Evolutionary conservation across 1,284 basidiomycete genomes (phyloP).

Genomic region (Ustilago curta): DNA sequence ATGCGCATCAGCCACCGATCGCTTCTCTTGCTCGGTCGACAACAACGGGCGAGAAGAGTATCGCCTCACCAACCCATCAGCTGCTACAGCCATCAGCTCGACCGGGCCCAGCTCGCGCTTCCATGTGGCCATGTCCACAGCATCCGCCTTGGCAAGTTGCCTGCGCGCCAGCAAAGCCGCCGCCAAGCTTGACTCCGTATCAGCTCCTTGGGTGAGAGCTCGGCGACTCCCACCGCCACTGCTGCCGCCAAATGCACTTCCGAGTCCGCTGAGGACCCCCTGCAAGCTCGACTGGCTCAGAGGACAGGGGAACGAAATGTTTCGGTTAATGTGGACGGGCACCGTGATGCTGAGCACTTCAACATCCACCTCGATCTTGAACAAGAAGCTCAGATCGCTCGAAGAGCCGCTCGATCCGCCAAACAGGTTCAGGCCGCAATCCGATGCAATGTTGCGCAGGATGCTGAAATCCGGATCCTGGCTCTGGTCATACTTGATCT

Average conservation of each 20-base stretch:
- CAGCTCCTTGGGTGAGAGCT: slow-evolving; percentile 4
- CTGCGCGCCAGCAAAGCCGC: slow-evolving; percentile 16
- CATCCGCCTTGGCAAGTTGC: slow-evolving; percentile 22
- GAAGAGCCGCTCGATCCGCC: slow-evolving; percentile 61
- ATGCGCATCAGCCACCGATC: slow-evolving; percentile 20
- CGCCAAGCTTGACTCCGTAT: slow-evolving; percentile 2
- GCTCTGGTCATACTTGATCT: slow-evolving; percentile 77
- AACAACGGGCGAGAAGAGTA: slow-evolving; percentile 14
- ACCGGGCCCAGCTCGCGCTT: slow-evolving; percentile 25
- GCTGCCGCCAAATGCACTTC: slow-evolving; percentile 10
- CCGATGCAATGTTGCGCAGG: slow-evolving; percentile 76
- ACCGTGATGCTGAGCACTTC: slow-evolving; percentile 53
- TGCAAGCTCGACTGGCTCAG: slow-evolving; percentile 28
- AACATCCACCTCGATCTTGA: slow-evolving; percentile 53
- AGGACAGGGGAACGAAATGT: slow-evolving; percentile 54
- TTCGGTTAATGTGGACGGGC: slow-evolving; percentile 44
- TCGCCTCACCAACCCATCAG: slow-evolving; percentile 27
- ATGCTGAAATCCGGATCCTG: slow-evolving; percentile 76
- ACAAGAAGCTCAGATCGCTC: slow-evolving; percentile 44
- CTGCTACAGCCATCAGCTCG: slow-evolving; percentile 32
- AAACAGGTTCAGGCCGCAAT: slow-evolving; percentile 74
- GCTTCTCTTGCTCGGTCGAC: background rate
- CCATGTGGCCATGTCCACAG: slow-evolving; percentile 17
- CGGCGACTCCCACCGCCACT: slow-evolving; percentile 4
- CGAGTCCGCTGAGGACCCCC: slow-evolving; percentile 20